Conservation (phyloP, 768 basidiomycete genomes). For the Tylopilus cervinicoccineus region DNA sequence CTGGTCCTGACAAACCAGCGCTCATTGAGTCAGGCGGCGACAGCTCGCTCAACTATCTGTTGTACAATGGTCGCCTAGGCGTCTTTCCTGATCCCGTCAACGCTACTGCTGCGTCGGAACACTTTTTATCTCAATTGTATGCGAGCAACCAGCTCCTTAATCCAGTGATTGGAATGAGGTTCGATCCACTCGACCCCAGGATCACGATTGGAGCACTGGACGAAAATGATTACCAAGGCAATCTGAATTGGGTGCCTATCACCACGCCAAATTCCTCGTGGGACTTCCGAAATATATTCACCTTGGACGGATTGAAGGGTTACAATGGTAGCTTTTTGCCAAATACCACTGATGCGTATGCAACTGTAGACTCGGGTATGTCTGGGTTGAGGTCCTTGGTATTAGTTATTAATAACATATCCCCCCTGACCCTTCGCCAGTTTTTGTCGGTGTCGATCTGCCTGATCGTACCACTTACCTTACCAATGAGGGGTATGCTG, state of each 20-base stretch:
- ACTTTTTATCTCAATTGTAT: conserved; percentile 16
- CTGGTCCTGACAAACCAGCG: not conserved
- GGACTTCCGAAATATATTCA: conserved; percentile 5
- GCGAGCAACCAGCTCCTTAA: conserved; percentile 16
- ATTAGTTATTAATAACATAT: not conserved
- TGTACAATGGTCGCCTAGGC: conserved; percentile 20
- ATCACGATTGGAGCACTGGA: conserved; percentile 27
- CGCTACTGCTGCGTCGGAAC: conserved; percentile 13
- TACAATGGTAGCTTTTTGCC: conserved; percentile 17
- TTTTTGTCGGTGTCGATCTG: conserved; percentile 5
- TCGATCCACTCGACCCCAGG: conserved; percentile 23
- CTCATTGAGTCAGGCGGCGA: conserved; percentile 14
- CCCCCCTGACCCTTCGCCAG: not conserved
- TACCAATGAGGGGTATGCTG: conserved; percentile 4
- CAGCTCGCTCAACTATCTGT: conserved; percentile 9
- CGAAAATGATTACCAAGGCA: conserved; percentile 18
- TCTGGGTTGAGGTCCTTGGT: not conserved
- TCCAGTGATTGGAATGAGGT: conserved; percentile 19
- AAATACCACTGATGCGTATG: conserved; percentile 5
- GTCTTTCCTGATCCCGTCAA: conserved; percentile 22
- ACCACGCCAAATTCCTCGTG: conserved; percentile 13
- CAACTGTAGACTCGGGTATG: conserved; percentile 11
- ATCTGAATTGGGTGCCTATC: conserved; percentile 20
- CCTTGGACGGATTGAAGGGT: conserved; percentile 16
- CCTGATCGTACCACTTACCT: conserved; percentile 9